Evolutionary conservation across 2,329 filamentous ascomycete species (phyloP).

Genomic region (Colletotrichum abscissum): DNA sequence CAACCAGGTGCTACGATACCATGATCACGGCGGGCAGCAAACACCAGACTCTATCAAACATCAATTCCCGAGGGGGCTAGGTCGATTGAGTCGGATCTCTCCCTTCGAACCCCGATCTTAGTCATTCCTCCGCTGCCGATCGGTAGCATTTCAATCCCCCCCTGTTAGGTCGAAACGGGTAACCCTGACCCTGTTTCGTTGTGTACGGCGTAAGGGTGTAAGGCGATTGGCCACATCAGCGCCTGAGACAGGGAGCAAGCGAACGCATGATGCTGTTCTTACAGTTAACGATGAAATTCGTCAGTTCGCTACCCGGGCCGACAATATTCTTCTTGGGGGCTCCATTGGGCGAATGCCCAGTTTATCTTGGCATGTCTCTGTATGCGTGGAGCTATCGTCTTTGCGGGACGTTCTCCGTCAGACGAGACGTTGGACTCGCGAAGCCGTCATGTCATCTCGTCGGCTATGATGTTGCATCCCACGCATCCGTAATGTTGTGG

Average conservation of each 20-base stretch:
- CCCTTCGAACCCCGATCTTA: background rate
- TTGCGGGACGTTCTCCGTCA: background rate
- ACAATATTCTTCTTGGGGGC: background rate
- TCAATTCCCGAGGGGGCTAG: background rate
- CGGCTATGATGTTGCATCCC: background rate
- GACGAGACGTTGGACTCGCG: background rate
- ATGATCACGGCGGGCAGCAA: background rate
- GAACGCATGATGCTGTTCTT: conserved; percentile 9
- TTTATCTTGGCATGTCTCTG: background rate
- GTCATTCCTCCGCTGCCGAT: background rate
- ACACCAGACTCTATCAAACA: background rate
- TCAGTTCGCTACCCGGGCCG: background rate
- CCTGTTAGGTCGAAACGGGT: background rate
- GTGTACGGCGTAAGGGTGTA: background rate
- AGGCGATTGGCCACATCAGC: background rate
- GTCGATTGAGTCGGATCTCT: background rate
- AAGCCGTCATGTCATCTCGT: background rate
- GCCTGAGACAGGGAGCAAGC: background rate
- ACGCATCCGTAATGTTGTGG: background rate
- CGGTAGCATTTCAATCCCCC: background rate
- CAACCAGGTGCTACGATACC: background rate
- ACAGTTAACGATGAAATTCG: background rate
- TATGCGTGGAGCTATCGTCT: background rate
- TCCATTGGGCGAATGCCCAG: no score
- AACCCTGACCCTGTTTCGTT: background rate